phyloP scores from a whole-genome alignment of 179 eudicot species.

The Dionaea muscipula region DNA sequence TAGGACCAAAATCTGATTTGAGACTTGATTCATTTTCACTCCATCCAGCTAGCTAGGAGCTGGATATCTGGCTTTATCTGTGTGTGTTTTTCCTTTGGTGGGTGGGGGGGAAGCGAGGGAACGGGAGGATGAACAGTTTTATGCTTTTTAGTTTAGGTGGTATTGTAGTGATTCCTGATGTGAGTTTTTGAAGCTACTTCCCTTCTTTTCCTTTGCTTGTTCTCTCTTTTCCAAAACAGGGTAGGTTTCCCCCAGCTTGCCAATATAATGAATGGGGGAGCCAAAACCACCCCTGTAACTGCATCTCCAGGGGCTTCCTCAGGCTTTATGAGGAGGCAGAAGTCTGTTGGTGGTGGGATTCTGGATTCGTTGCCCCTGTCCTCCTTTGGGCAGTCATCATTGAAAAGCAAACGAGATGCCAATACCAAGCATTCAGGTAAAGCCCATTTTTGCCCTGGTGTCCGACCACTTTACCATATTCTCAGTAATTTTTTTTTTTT shows the following conservation, averaged over 20 bases:
- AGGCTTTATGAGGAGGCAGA: conserved; percentile 30
- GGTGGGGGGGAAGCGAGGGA: too few relatives aligned
- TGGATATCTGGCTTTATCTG: too few relatives aligned
- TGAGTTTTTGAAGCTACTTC: neutral
- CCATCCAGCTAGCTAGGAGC: too few relatives aligned
- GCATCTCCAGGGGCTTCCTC: conserved; percentile 36
- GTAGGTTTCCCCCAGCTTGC: conserved; percentile 63
- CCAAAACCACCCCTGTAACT: conserved; percentile 52
- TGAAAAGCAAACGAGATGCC: conserved; percentile 52
- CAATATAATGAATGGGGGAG: conserved; percentile 42
- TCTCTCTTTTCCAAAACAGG: conserved; percentile 25
- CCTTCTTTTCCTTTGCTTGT: neutral
- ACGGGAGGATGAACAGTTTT: too few relatives aligned
- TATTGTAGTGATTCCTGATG: neutral
- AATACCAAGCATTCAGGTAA: conserved; percentile 61
- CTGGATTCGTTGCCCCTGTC: conserved; percentile 40
- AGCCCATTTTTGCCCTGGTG: neutral
- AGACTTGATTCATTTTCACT: too few relatives aligned
- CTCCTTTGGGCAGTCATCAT: conserved; percentile 31
- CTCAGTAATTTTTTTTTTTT: too few relatives aligned
- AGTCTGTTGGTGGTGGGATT: conserved; percentile 35
- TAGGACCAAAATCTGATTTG: too few relatives aligned
- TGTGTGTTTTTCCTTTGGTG: too few relatives aligned
- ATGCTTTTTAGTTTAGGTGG: too few relatives aligned
- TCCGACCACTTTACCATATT: too few relatives aligned